Conservation (phyloP, 768 basidiomycete species). For the Pholiota microspora region DNA sequence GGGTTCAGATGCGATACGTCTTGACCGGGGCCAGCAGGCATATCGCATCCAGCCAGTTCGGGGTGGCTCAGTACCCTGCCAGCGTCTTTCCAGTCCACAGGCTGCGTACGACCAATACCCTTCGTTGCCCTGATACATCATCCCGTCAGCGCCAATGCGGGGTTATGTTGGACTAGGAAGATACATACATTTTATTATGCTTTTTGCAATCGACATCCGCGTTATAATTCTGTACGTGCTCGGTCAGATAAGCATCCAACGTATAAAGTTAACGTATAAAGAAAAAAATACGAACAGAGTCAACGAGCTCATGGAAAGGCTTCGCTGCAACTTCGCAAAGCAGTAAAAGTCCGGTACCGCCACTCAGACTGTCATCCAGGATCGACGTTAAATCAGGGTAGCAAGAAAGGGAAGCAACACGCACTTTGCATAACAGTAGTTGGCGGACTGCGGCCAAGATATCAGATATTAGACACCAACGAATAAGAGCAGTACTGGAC, state of each 20-base stretch:
- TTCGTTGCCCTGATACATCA: slow-evolving; percentile 8
- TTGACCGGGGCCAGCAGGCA: slow-evolving; percentile 11
- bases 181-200: slow-evolving; percentile 6
- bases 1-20: not conserved
- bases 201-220: slow-evolving; percentile 7
- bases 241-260: no score
- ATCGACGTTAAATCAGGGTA: not conserved
- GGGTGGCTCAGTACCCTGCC: slow-evolving; percentile 6
- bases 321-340: slow-evolving; percentile 11
- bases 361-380: slow-evolving; percentile 5
- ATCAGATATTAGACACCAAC: not conserved
- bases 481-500: not conserved
- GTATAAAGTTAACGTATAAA: no score
- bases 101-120: slow-evolving; percentile 10
- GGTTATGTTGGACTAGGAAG: not conserved
- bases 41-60: slow-evolving; percentile 9
- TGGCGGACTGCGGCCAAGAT: slow-evolving; percentile 9
- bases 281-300: not conserved
- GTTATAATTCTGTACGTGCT: slow-evolving; percentile 2
- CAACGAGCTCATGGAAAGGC: slow-evolving; percentile 8
- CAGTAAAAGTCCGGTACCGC: slow-evolving; percentile 7
- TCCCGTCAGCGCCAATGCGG: not conserved
- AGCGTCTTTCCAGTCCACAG: slow-evolving; percentile 12
- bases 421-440: slow-evolving; percentile 8
- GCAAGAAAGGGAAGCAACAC: not conserved